Conservation (phyloP, 176 grass and related monocot genomes). For the Oryza brachyantha region DNA sequence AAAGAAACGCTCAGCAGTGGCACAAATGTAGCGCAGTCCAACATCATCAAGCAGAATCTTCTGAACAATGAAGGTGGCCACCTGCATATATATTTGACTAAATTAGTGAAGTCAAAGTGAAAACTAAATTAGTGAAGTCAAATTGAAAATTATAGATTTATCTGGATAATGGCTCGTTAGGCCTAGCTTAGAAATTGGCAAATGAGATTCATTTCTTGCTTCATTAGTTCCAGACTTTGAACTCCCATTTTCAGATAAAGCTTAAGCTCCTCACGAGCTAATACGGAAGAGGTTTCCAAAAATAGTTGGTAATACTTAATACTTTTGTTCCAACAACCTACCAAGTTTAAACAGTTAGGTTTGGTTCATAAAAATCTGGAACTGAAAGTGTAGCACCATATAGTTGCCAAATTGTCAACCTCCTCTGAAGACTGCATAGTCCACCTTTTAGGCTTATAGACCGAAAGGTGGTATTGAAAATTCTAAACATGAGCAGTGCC, state of each 20-base stretch:
- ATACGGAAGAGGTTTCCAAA: background rate
- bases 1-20: constrained; percentile 92
- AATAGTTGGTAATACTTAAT: background rate
- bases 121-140: background rate
- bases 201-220: background rate
- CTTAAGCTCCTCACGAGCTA: background rate
- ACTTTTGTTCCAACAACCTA: background rate
- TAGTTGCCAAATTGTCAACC: background rate
- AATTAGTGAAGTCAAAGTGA: background rate
- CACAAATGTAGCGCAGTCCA: constrained; percentile 88
- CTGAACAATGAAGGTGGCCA: constrained; percentile 99
- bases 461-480: background rate
- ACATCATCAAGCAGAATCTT: constrained; percentile 97
- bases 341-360: background rate
- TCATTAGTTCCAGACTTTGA: background rate
- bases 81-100: constrained; percentile 42
- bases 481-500: background rate
- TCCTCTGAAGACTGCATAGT: background rate
- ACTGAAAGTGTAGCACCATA: background rate
- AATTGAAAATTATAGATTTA: background rate
- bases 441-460: constrained; percentile 23
- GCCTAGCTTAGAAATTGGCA: background rate
- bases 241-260: background rate
- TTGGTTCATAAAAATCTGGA: background rate
- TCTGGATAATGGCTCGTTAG: background rate